Base-by-base conservation (phyloP, 176 grass and related monocot species). In the Dendrocalamus sinicus region DNA sequence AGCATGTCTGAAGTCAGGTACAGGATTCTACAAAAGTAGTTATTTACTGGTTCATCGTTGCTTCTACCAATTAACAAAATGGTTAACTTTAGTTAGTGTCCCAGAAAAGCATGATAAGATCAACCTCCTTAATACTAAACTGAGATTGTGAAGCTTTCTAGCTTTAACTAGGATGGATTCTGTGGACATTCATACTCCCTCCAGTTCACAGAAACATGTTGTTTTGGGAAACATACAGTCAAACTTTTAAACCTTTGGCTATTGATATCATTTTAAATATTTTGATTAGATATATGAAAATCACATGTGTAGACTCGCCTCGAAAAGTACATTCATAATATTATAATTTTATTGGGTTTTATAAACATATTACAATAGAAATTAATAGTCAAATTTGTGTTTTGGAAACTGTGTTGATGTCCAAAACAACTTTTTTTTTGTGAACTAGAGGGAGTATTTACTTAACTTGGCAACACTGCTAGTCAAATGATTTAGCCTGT, bases 1-100 rank as follows among this genome's bases (percentile, higher is more conserved):
- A 30, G 28, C 28, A 30, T 30, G 28, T 30, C 30, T 67, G n/a
- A 54, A 50, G 28, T 74, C 54, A 73, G 12, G 44, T 63, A 73
- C 68, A 73, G 20, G 17, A 32, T 74, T 62, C 70, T 63, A 60
- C 11, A 83, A 63, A 73, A 51, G 43, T 51, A 75, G 50, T 19
- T 75, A 53, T 50, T 1, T 47, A 60, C 54, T 8, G 0, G 55
- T 24, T 64, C 13, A 37, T 9, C 5, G 20, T 35, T 45, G 13
- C 32, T 47, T 61, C 52, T 47, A 9, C 9, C 53, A 47, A 47
- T 20, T 20, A 46, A 16, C 7, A 32, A 74, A 74, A 73, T 16
- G 30, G 48, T 3, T 32, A 32, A 74, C 46, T 73, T 48, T 73
- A 30, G 46, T 23, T 22, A 22, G 19, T 60, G 20, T 73, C 11